Evolutionary conservation across 2,329 filamentous ascomycete genomes (phyloP), one percentile per base, ranked within the genome.

Genomic region (Fusarium sp.): DNA sequence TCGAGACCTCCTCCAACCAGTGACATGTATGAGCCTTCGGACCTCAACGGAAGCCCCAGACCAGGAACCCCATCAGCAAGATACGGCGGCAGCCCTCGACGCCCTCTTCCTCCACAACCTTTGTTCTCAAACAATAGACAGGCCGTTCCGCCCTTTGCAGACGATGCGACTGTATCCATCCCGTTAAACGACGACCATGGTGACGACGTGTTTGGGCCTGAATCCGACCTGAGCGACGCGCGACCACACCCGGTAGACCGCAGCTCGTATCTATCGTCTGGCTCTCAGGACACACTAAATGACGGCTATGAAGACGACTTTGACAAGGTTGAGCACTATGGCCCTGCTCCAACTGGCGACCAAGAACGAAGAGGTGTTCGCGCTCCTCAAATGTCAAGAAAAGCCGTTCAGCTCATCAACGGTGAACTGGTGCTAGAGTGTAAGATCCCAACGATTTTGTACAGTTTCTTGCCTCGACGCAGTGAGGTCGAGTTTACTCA

Each of bases 401-500:
- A 97, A 77, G 95, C 98, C 79, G 96, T 99, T 56, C 91, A 94
- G 75, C 88, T 99, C 44, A 97, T 98, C 86, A 98, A 99, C 77
- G 96, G 96, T 76, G 95, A 99, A 81, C 90, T 99, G 54, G 95
- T 99, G 61, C 86, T 99, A 46, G 96, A 99, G 83, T 98, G 96
- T 86, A 99, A 99, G 82, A 99, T 99, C 71, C 96, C 97, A 1
- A 99, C 96, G 1, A 99, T 98, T 72, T 85, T 99, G 40, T 97
- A 98, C 87, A 97, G 94, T 78, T 99, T 99, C 82, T 83, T 99
- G 65, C 97, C 97, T 0, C 89, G 95, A 17, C 89, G 95, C 62
- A 94, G 98, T 77, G 95, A 97, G 79, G 87, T 95, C 67, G 96
- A 99, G 77, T 99, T 99, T 79, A 99, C 96, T 0, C 94, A 98